These are phyloP conservation scores for Funneliformis geosporum DNA, from an alignment of 192 early-diverging fungal genomes.

Conservation along the genomic window DNA sequence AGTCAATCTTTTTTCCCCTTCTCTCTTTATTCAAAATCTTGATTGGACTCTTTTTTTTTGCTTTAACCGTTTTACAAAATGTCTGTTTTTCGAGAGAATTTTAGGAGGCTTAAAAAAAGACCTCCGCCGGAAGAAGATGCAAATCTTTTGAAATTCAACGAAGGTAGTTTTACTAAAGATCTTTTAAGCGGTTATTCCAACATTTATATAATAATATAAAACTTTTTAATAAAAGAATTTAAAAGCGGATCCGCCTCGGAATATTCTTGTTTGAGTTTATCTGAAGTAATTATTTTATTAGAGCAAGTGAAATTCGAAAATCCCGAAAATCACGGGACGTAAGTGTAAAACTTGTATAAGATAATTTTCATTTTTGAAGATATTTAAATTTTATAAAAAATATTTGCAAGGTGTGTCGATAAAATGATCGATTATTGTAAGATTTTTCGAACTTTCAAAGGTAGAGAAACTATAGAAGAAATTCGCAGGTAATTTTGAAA, in stretches of 20 bases:
- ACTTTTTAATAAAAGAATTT: neutral
- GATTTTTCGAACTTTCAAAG: neutral
- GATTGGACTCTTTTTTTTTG: too few relatives aligned
- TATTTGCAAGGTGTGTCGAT: neutral
- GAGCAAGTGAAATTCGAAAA: neutral
- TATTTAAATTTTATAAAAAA: too few relatives aligned
- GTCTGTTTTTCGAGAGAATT: too few relatives aligned
- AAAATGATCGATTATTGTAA: neutral
- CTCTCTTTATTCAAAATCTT: too few relatives aligned
- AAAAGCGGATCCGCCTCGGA: neutral
- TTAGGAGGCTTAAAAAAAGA: neutral
- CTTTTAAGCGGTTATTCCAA: neutral
- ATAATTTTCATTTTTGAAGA: too few relatives aligned
- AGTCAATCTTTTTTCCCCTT: too few relatives aligned
- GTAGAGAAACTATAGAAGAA: neutral
- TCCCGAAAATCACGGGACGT: neutral
- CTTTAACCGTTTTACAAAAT: neutral
- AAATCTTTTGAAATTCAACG: neutral
- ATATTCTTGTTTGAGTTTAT: neutral
- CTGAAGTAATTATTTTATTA: neutral
- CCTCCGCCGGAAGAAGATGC: neutral
- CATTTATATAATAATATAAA: neutral
- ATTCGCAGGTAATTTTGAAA: neutral
- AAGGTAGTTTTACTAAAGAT: neutral
- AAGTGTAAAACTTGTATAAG: neutral